phyloP scores from a whole-genome alignment of 129 eudicot genomes.

The Lonicera japonica region DNA sequence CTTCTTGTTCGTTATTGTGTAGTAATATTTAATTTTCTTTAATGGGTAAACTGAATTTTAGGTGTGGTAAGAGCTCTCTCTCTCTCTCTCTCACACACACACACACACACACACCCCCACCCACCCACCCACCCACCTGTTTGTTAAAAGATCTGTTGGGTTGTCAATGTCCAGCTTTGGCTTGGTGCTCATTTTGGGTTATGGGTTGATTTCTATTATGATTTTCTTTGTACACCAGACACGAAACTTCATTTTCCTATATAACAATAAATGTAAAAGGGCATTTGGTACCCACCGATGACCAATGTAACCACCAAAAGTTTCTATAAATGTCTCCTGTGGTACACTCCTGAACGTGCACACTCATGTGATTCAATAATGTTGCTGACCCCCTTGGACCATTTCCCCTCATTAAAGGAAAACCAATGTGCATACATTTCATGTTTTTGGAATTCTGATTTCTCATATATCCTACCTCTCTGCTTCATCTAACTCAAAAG shows the following conservation, averaged over 20 bases:
- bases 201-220: no score
- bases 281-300: background rate
- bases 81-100: no score
- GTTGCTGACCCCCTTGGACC: background rate
- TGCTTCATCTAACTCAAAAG: background rate
- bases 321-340: slow-evolving; percentile 5
- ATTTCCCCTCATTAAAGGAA: background rate
- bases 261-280: background rate
- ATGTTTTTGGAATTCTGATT: background rate
- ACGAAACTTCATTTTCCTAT: background rate
- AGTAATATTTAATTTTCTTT: no score
- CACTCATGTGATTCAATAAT: background rate
- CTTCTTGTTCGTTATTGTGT: no score
- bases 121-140: no score
- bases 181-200: background rate
- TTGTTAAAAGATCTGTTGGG: no score
- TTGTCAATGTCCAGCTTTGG: background rate
- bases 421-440: background rate
- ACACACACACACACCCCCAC: no score
- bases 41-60: no score
- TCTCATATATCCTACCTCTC: background rate
- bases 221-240: background rate
- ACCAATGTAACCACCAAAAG: slow-evolving; percentile 13
- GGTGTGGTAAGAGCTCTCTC: no score
- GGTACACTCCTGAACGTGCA: background rate